phyloP scores from a whole-genome alignment of 768 basidiomycete species.

The Podaxis sp. region DNA sequence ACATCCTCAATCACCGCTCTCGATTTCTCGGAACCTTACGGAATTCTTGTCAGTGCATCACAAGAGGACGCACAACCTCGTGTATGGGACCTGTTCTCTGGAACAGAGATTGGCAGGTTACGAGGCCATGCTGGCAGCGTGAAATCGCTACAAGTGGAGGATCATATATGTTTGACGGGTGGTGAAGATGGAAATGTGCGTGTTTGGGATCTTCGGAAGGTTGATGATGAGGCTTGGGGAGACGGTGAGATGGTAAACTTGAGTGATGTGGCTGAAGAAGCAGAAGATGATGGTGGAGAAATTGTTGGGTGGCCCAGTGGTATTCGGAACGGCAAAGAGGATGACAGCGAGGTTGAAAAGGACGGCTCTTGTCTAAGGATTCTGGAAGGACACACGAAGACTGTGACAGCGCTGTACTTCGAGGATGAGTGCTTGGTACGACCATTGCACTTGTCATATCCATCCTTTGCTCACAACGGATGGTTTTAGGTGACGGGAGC shows the following conservation, averaged over 20 bases:
- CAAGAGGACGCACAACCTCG: conserved; percentile 83
- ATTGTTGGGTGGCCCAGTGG: conserved; percentile 32
- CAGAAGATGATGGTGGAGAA: conserved; percentile 46
- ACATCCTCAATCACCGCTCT: conserved; percentile 79
- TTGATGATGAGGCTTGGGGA: conserved; percentile 66
- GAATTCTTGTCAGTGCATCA: conserved; percentile 84
- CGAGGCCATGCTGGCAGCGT: conserved; percentile 79
- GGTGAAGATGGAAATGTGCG: conserved; percentile 81
- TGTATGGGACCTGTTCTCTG: conserved; percentile 92
- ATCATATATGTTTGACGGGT: conserved; percentile 86
- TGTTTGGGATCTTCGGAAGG: conserved; percentile 86
- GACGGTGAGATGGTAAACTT: conserved; percentile 53
- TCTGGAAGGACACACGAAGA: conserved; percentile 89
- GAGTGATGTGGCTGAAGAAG: conserved; percentile 63
- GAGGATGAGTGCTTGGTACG: conserved; percentile 90
- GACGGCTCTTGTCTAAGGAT: conserved; percentile 65
- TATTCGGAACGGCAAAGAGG: conserved; percentile 34
- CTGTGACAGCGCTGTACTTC: conserved; percentile 91
- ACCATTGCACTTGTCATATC: conserved; percentile 10
- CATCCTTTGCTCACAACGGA: conserved; percentile 15
- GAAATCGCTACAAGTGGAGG: conserved; percentile 91
- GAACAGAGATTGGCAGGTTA: conserved; percentile 80
- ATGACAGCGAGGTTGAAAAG: conserved; percentile 28
- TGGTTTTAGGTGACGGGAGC: conserved; percentile 84
- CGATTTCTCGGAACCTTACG: conserved; percentile 97